phyloP scores from a whole-genome alignment of 129 eudicot genomes.

The Apium graveolens region DNA sequence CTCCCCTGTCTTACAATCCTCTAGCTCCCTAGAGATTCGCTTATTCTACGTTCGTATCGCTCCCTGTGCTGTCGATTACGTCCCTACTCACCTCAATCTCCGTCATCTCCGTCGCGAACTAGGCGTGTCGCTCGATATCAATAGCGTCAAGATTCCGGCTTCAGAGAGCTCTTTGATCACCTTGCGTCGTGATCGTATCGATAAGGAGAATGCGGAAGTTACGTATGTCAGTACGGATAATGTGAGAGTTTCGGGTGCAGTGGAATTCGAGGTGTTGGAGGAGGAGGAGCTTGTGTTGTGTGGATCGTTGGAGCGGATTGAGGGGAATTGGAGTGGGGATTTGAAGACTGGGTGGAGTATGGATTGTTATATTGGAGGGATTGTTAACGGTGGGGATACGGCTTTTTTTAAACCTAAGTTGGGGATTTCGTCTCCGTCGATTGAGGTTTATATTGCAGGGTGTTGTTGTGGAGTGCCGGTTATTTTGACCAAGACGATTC shows the following conservation, averaged over 20 bases:
- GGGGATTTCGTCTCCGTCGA: constrained; percentile 53
- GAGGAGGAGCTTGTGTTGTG: constrained; percentile 56
- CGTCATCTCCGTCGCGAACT: constrained; percentile 71
- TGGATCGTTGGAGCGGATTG: constrained; percentile 64
- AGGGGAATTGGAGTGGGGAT: constrained; percentile 39
- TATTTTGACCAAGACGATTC: constrained; percentile 67
- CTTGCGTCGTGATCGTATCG: constrained; percentile 82
- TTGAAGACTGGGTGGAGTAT: constrained; percentile 62
- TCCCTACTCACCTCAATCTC: constrained; percentile 61
- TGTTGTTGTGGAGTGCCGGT: constrained; percentile 70
- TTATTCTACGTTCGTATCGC: constrained; percentile 76
- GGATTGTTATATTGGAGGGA: constrained; percentile 50
- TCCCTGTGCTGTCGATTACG: constrained; percentile 52
- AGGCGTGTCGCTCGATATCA: constrained; percentile 71
- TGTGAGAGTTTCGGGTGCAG: constrained; percentile 62
- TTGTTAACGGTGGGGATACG: constrained; percentile 21
- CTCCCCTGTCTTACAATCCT: constrained; percentile 15
- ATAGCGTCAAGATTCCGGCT: constrained; percentile 55
- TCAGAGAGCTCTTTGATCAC: constrained; percentile 38
- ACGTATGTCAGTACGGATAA: constrained; percentile 85
- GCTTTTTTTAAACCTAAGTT: constrained; percentile 41
- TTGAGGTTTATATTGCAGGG: constrained; percentile 90
- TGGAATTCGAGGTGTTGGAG: constrained; percentile 73
- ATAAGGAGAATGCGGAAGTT: constrained; percentile 61
- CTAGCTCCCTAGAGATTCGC: constrained; percentile 69